These are phyloP conservation scores for Phanerochaete sordida DNA, from an alignment of 768 basidiomycete species.

Conservation along the genomic window DNA sequence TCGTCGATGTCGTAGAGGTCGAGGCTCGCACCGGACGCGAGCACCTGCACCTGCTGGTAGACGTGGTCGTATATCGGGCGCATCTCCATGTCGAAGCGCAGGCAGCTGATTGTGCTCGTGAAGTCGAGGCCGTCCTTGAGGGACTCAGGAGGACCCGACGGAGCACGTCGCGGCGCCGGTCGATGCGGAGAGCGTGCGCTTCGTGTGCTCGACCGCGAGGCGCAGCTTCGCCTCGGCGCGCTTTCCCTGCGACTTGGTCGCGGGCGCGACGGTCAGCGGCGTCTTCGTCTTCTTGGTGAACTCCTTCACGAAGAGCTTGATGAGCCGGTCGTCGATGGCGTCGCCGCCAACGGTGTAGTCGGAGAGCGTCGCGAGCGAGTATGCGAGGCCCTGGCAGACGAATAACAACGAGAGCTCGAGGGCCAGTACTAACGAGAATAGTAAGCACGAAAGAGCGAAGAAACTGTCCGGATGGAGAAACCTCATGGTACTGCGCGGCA, in stretches of 20 bases:
- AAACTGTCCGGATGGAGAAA: too few species aligned
- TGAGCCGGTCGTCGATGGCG: slow-evolving; percentile 74
- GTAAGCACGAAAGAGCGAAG: too few species aligned
- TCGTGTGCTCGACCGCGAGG: slow-evolving; percentile 91
- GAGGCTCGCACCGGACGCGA: slow-evolving; percentile 48
- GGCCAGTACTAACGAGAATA: too few species aligned
- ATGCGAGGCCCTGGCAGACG: slow-evolving; percentile 70
- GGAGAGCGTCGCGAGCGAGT: slow-evolving; percentile 53
- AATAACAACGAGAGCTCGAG: slow-evolving; percentile 68
- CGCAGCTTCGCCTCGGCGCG: slow-evolving; percentile 93
- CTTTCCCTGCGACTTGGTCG: slow-evolving; percentile 56
- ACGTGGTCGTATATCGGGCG: slow-evolving; percentile 58
- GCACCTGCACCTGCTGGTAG: slow-evolving; percentile 43
- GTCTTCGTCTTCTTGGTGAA: slow-evolving; percentile 96
- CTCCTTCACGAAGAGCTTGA: slow-evolving; percentile 91
- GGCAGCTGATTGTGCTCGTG: slow-evolving; percentile 61
- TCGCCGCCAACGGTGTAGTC: slow-evolving; percentile 55
- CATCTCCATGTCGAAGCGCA: slow-evolving; percentile 44
- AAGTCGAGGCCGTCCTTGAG: slow-evolving; percentile 93
- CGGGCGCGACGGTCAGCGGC: slow-evolving; percentile 59
- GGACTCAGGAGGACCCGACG: slow-evolving; percentile 89
- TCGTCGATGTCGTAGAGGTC: slow-evolving; percentile 74
- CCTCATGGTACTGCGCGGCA: too few species aligned
- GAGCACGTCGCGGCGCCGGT: slow-evolving; percentile 86
- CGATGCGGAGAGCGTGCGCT: slow-evolving; percentile 86